phyloP scores from a whole-genome alignment of 2,329 filamentous ascomycete genomes.

The Balansia obtecta region DNA sequence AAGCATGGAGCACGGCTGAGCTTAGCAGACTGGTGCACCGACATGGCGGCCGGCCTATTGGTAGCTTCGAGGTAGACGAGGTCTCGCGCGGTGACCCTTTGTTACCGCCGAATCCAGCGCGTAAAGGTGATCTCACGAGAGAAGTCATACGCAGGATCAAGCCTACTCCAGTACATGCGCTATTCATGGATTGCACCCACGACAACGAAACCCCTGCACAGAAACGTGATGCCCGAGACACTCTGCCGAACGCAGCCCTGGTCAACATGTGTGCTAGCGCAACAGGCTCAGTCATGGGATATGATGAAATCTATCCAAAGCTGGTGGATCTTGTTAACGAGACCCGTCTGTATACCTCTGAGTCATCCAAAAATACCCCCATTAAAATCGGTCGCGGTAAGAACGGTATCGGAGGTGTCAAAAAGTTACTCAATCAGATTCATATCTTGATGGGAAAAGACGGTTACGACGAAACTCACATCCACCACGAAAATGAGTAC shows the following conservation, averaged over 20 bases:
- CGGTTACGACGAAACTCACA: slow-evolving; percentile 86
- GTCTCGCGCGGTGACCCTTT: slow-evolving; percentile 49
- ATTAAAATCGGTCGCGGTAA: slow-evolving; percentile 58
- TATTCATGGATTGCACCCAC: slow-evolving; percentile 99
- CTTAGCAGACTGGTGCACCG: slow-evolving; percentile 85
- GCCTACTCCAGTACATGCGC: slow-evolving; percentile 76
- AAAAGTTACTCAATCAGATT: slow-evolving; percentile 87
- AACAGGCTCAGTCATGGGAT: slow-evolving; percentile 93
- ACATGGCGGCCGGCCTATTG: slow-evolving; percentile 87
- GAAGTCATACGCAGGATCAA: slow-evolving; percentile 73
- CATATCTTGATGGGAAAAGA: slow-evolving; percentile 94
- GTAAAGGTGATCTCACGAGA: slow-evolving; percentile 27
- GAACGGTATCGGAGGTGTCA: slow-evolving; percentile 78
- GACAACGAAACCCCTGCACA: slow-evolving; percentile 95
- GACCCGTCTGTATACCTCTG: slow-evolving; percentile 68
- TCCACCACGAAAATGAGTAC: slow-evolving; percentile 93
- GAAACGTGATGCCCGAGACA: slow-evolving; percentile 88
- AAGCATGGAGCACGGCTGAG: slow-evolving; percentile 91
- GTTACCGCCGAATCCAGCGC: slow-evolving; percentile 14
- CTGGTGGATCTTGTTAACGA: slow-evolving; percentile 90
- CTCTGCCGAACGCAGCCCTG: slow-evolving; percentile 82
- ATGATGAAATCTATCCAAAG: slow-evolving; percentile 90
- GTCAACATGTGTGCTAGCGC: slow-evolving; percentile 94
- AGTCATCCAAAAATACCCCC: slow-evolving; percentile 48
- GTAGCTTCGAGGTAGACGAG: slow-evolving; percentile 92